A percentile compares a stretch with the other conserved stretches of the same genome.
Evolutionary conservation across 495 filamentous ascomycete genomes (phyloP).

Genomic region (Talaromyces nanjingensis): DNA sequence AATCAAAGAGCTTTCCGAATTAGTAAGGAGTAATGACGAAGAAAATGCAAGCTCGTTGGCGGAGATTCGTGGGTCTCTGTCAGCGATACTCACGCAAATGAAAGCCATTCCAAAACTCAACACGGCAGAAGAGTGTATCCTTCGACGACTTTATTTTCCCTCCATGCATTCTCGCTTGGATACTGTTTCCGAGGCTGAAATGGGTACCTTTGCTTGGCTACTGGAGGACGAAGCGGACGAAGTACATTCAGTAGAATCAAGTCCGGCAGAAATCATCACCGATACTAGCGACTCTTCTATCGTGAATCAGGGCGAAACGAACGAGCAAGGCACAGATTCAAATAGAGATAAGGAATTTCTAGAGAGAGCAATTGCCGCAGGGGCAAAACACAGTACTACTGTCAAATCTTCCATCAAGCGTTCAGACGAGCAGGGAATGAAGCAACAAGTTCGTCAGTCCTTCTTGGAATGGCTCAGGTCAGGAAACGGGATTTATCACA

Average conservation of each 20-base stretch:
- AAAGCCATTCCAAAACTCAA: not conserved
- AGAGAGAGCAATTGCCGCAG: not conserved
- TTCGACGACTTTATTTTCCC: not conserved
- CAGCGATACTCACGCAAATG: not conserved
- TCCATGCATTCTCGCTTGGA: not conserved
- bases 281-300: not conserved
- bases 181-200: not conserved
- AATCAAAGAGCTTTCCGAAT: not conserved
- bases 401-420: not conserved
- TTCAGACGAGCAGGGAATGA: not conserved
- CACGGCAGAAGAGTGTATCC: not conserved
- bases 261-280: not conserved
- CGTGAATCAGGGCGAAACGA: not conserved
- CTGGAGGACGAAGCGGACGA: not conserved
- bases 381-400: not conserved
- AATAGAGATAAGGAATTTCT: not conserved
- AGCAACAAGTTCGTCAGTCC: not conserved
- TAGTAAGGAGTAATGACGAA: not conserved
- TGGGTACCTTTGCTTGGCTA: not conserved
- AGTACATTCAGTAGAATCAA: not conserved
- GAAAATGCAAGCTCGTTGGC: not conserved
- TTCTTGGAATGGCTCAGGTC: not conserved
- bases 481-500: conserved; percentile 26
- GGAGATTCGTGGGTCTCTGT: not conserved
- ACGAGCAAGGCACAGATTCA: not conserved